A percentile compares a stretch with the other conserved stretches of the same genome.
Evolutionary conservation across 345 rosid genomes (phyloP).

Genomic region (Arabidopsis suecica): DNA sequence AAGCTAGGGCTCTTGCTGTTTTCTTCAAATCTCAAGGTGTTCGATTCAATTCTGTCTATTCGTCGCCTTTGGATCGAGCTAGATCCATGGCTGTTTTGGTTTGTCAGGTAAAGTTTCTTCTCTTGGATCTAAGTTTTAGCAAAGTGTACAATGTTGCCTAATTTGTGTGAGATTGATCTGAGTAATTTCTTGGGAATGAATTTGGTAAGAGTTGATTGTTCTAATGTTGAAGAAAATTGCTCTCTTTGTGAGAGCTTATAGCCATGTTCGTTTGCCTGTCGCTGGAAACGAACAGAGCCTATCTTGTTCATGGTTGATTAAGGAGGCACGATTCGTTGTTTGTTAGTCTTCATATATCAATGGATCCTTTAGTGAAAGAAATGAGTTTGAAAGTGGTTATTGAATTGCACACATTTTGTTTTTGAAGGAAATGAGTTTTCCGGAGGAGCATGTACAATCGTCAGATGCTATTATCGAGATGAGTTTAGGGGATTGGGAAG

Average conservation of each 20-base stretch:
- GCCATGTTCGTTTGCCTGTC: too few species aligned
- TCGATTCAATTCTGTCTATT: slow-evolving; percentile 68
- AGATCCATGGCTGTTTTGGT: slow-evolving; percentile 80
- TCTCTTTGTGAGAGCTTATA: too few species aligned
- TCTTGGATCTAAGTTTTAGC: background rate
- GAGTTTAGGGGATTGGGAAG: slow-evolving; percentile 91
- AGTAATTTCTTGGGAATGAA: background rate
- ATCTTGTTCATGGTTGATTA: background rate
- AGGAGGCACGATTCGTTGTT: background rate
- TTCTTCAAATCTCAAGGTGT: slow-evolving; percentile 81
- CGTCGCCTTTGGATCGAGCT: slow-evolving; percentile 86
- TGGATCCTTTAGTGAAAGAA: background rate
- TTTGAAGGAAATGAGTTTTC: slow-evolving; percentile 82
- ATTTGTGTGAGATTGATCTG: background rate
- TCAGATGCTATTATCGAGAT: slow-evolving; percentile 75
- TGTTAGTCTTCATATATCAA: background rate
- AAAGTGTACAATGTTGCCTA: background rate
- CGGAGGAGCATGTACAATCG: slow-evolving; percentile 67
- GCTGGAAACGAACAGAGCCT: background rate
- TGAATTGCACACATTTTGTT: slow-evolving; percentile 33
- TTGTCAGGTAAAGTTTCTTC: slow-evolving; percentile 64
- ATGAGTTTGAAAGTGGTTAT: background rate
- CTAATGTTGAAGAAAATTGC: background rate
- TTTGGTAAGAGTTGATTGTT: background rate
- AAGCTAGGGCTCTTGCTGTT: slow-evolving; percentile 92